Base-by-base conservation (phyloP, 225 moss, liverwort and hornwort species). In the Straminergon stramineum region DNA sequence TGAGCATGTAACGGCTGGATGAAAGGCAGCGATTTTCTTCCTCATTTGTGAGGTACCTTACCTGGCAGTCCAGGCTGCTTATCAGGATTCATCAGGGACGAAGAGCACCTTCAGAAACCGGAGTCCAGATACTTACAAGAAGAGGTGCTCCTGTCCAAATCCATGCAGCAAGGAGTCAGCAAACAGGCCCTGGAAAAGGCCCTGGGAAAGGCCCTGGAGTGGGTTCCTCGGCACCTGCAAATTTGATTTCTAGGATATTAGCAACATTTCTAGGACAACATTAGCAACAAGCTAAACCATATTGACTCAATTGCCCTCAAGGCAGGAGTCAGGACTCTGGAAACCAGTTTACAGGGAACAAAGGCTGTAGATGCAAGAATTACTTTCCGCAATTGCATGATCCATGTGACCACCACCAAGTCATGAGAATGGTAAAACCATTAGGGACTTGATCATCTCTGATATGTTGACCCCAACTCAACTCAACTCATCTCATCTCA, bases 1-100 rank as follows among this genome's bases (percentile, higher is more conserved):
- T 48, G 91, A 80, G 86, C 87, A 52, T 89, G 92, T 90, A 92
- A 92, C 90, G 55, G 92, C 86, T 83, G 73, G 82, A 88, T 88
- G 74, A 86, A 88, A 82, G 57, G 83, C 57, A 2, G 43, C 16
- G 1, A 65, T 75, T 87, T 90, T 81, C 76, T 85, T 81, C 43
- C 3, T 28, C 68, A 18, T 63, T 86, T 75, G 75, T 48, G 9
- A 7, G 9, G 48, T 30, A 89, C 87, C 32, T 20, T 30, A 89
- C 87, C 32, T 20, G 51, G 31, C 81, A 35, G 64, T 43, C 9
- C 86, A 61, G 45, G 35, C 82, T 63, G 32, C 63, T 11, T 23
- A 63, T 82, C 63, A 60, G 60, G 60, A 13, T 81, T 22, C 68
- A 11, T 21, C 82, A 15, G 48, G 48, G 23, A 48, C 82, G n/a